A percentile compares a stretch with the other conserved stretches of the same genome.
Conservation (phyloP, 768 basidiomycete genomes). For the Cystobasidium tubakii region DNA sequence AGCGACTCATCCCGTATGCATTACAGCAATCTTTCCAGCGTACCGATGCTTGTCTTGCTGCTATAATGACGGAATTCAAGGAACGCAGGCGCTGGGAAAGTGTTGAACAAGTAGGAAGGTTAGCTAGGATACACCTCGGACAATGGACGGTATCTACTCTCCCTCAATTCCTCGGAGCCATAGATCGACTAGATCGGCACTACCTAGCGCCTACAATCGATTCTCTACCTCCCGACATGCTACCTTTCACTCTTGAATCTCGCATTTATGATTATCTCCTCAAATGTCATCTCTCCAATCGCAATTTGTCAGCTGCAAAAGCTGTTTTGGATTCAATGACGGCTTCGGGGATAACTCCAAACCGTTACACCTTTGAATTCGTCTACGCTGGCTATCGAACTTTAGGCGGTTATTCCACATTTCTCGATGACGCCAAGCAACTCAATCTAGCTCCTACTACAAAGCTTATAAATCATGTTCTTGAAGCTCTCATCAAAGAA, state of each 20-base stretch:
- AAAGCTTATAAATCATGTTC: neutral
- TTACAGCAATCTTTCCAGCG: neutral
- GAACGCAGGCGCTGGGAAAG: neutral
- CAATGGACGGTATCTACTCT: neutral
- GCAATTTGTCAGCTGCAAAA: neutral
- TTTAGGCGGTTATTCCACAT: neutral
- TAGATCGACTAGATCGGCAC: neutral
- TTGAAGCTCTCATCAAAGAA: neutral
- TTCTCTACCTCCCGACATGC: neutral
- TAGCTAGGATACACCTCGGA: neutral
- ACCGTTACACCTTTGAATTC: neutral
- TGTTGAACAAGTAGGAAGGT: neutral
- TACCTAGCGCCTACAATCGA: neutral
- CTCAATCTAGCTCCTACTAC: neutral
- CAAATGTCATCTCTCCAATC: constrained; percentile 5
- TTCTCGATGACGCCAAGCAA: neutral
- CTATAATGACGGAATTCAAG: constrained; percentile 2
- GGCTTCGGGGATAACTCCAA: neutral
- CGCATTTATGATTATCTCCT: neutral
- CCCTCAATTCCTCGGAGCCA: neutral
- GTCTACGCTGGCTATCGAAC: neutral
- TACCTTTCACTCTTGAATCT: neutral
- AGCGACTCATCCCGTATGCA: neutral
- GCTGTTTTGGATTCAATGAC: neutral
- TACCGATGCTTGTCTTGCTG: neutral